Evolutionary conservation across 768 basidiomycete genomes (phyloP).

Genomic region (Daedaleopsis nitida): DNA sequence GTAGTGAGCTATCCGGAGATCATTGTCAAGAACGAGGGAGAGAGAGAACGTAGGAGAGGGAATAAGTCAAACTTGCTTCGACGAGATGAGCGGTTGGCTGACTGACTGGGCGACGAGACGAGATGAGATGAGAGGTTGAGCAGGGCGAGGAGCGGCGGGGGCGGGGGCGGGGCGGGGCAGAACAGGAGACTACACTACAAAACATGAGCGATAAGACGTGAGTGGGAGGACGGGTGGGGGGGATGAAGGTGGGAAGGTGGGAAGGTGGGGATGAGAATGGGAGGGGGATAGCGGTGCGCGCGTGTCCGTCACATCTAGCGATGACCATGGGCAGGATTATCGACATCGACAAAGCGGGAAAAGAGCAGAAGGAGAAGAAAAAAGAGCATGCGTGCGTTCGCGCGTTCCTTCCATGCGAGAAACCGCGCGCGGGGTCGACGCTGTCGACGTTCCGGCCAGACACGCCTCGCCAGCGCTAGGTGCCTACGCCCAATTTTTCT

Average conservation of each 20-base stretch:
- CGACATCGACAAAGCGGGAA: background rate
- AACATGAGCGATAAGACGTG: constrained; percentile 14
- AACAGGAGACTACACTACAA: constrained; percentile 12
- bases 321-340: background rate
- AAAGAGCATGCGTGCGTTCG: too few relatives aligned
- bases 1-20: constrained; percentile 27
- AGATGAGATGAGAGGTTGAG: background rate
- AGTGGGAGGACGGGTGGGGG: background rate
- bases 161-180: constrained; percentile 17
- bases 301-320: background rate
- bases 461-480: background rate
- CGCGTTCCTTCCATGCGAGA: too few relatives aligned
- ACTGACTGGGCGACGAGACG: constrained; percentile 25
- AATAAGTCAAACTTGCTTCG: constrained; percentile 39
- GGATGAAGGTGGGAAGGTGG: background rate
- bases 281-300: constrained; percentile 1
- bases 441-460: background rate
- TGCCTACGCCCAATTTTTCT: constrained; percentile 31
- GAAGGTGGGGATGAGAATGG: background rate
- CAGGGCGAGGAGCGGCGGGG: constrained; percentile 8
- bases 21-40: constrained; percentile 25
- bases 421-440: background rate
- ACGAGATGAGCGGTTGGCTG: constrained; percentile 31
- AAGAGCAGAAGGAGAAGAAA: too few relatives aligned
- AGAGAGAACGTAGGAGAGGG: constrained; percentile 4